A percentile compares a stretch with the other conserved stretches of the same genome.
Conservation (phyloP, 164 flowering plant genomes). For the Saururus chinensis region DNA sequence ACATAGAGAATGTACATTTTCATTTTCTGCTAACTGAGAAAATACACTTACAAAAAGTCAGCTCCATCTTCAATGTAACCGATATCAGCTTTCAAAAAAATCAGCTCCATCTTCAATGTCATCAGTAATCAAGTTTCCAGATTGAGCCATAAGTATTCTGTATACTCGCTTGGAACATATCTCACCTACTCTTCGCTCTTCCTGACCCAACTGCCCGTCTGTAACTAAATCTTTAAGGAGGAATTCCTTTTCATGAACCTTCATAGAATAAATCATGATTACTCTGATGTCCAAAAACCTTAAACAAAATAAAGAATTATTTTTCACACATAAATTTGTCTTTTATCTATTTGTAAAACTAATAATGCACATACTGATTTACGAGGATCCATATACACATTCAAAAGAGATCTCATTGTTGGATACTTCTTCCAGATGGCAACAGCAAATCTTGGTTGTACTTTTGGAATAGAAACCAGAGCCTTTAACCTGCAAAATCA, state of each 20-base stretch:
- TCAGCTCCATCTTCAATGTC: slow-evolving; percentile 93
- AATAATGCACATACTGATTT: slow-evolving; percentile 55
- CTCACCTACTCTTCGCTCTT: slow-evolving; percentile 76
- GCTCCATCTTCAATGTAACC: too few relatives aligned
- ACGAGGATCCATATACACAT: slow-evolving; percentile 75
- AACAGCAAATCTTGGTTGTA: slow-evolving; percentile 87
- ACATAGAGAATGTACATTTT: too few relatives aligned
- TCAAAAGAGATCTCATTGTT: slow-evolving; percentile 84
- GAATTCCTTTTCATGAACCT: slow-evolving; percentile 94
- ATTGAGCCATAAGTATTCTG: slow-evolving; percentile 89
- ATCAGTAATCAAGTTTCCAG: slow-evolving; percentile 68
- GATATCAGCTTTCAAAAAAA: slow-evolving; percentile 29
- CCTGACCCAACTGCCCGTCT: slow-evolving; percentile 53
- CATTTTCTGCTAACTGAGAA: too few relatives aligned
- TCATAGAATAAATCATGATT: background rate
- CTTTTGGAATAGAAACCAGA: slow-evolving; percentile 83
- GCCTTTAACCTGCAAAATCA: slow-evolving; percentile 65
- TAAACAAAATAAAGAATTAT: too few relatives aligned
- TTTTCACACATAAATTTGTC: background rate
- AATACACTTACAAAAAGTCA: too few relatives aligned
- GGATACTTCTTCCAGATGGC: slow-evolving; percentile 95
- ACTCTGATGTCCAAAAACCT: background rate
- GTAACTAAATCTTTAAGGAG: slow-evolving; percentile 60
- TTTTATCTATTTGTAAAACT: background rate
- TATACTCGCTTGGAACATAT: slow-evolving; percentile 89